Evolutionary conservation across 2,329 filamentous ascomycete genomes (phyloP), one percentile per base, ranked within the genome.

Genomic region (Aspergillus floridensis): DNA sequence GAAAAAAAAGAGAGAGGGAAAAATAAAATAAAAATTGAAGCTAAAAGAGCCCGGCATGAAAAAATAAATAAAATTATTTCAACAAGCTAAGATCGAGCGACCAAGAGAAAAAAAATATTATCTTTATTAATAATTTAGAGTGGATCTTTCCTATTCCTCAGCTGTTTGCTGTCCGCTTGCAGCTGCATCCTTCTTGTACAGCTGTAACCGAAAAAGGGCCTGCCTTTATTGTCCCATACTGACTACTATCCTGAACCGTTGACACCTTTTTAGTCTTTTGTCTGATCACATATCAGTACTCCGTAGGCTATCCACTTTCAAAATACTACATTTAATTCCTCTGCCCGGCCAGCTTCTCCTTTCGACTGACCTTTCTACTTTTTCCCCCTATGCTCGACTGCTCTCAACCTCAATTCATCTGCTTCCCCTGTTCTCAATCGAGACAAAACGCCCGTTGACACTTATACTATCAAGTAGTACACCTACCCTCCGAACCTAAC

Each of bases 121-220:
- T 44, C 38, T 29, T 29, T 7, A 19, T 19, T 44, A 44, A 19
- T 44, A 44, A 44, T 44, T 44, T 19, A 44, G 6, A 55, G 68
- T 70, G 70, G 69, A 63, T 63, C 60, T 57, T 62, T 44, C 59
- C 65, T 70, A 69, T 67, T 68, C 66, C 70, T 71, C 62, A 67
- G 70, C 64, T 73, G 70, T 72, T 74, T 74, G 71, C 70, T 71
- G 65, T 66, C 63, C 63, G 70, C 67, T 70, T 69, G 68, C 70
- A 71, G 66, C 68, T 69, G 66, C 66, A 60, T 57, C 57, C 59
- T 61, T 66, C 38, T 65, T 71, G 67, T 72, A 71, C 72, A 73
- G 71, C 70, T 72, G 72, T 70, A 69, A 72, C 70, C 70, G 64
- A 69, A 72, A 29, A 72, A 70, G 65, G 66, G 58, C 26, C 47